A percentile compares a stretch with the other conserved stretches of the same genome.
phyloP scores from a whole-genome alignment of 164 flowering plant genomes.

The Magnolia kwangsiensis region DNA sequence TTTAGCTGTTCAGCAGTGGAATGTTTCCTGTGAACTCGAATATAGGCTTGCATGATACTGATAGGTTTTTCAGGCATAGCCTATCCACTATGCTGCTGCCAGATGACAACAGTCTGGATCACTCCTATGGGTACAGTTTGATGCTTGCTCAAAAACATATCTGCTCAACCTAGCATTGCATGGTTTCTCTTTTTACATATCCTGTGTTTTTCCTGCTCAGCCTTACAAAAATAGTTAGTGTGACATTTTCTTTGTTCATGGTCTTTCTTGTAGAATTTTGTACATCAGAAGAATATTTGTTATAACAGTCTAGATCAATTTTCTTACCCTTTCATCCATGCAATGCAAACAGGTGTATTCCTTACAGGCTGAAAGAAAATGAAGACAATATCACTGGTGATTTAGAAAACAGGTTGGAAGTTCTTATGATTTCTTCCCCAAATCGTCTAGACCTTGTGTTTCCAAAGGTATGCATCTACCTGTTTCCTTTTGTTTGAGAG shows the following conservation, averaged over 20 bases:
- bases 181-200: background rate
- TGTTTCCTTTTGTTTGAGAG: background rate
- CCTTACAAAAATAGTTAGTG: background rate
- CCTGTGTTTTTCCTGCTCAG: background rate
- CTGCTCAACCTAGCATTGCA: background rate
- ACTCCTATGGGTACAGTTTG: background rate
- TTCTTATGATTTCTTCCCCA: slow-evolving; percentile 74
- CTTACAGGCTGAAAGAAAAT: slow-evolving; percentile 46
- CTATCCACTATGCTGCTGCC: too few relatives aligned
- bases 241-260: background rate
- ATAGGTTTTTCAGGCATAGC: too few relatives aligned
- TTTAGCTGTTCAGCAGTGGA: too few relatives aligned
- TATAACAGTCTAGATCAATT: background rate
- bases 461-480: slow-evolving; percentile 51
- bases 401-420: slow-evolving; percentile 32
- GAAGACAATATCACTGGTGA: slow-evolving; percentile 21
- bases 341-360: slow-evolving; percentile 61
- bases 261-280: too few relatives aligned
- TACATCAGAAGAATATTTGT: background rate
- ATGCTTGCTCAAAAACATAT: background rate
- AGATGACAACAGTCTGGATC: too few relatives aligned
- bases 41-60: too few relatives aligned
- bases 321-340: slow-evolving; percentile 2
- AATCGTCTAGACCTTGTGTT: slow-evolving; percentile 69
- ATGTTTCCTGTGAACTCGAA: too few relatives aligned